These are phyloP conservation scores for Fusarium duplospermum DNA, from an alignment of 2,329 filamentous ascomycete species.

Conservation along the genomic window DNA sequence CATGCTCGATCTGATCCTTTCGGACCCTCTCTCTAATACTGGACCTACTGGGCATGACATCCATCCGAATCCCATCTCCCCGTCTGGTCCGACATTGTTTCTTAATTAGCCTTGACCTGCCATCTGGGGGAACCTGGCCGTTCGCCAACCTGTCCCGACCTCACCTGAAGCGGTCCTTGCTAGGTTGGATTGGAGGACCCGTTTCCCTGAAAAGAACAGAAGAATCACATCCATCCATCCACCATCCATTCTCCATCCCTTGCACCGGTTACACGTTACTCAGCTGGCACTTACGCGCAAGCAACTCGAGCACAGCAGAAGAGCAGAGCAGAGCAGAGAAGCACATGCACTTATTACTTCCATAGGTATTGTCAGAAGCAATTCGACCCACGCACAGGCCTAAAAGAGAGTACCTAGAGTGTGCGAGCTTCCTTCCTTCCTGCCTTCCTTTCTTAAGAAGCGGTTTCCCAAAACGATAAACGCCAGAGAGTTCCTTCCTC, in stretches of 20 bases:
- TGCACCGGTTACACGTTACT: conserved; percentile 18
- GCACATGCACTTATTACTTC: background rate
- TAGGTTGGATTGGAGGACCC: conserved; percentile 35
- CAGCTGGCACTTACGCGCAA: conserved; percentile 21
- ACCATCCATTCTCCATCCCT: conserved; percentile 12
- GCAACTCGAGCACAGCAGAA: background rate
- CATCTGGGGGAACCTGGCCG: conserved; percentile 40
- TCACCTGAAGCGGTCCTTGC: conserved; percentile 45
- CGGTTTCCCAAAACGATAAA: conserved; percentile 3
- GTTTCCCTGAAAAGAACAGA: conserved; percentile 39
- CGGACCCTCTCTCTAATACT: background rate
- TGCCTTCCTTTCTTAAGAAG: conserved; percentile 9
- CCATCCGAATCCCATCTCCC: conserved; percentile 10
- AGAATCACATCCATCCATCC: conserved; percentile 17
- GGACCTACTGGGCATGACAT: background rate
- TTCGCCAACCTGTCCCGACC: conserved; percentile 36
- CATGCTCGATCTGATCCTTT: conserved; percentile 17
- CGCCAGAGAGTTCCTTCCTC: conserved; percentile 16
- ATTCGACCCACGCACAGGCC: conserved; percentile 20
- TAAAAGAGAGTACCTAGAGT: background rate
- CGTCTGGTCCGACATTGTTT: conserved; percentile 28
- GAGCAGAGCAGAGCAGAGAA: background rate
- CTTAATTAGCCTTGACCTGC: conserved; percentile 37
- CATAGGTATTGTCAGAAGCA: background rate
- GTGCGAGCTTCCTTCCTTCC: background rate